Percentiles rank a stretch among this genome's conserved stretches.
Conservation (phyloP, 2,329 filamentous ascomycete species). For the Aspergillus terreus region DNA sequence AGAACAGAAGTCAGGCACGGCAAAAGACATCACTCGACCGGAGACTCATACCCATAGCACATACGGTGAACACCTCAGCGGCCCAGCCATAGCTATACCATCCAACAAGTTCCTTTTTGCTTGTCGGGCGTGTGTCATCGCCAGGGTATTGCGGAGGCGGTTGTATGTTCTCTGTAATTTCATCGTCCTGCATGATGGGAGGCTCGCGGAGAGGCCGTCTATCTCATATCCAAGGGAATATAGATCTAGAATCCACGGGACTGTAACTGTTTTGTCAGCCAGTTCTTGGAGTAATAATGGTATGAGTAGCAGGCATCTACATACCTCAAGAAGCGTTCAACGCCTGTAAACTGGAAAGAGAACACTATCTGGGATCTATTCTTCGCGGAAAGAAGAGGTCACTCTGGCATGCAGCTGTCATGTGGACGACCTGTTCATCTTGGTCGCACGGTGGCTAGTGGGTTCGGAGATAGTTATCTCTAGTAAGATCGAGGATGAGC, state of each 20-base stretch:
- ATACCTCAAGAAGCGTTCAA: too few species aligned
- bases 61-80: conserved; percentile 93
- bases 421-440: too few species aligned
- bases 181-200: conserved; percentile 33
- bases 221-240: conserved; percentile 11
- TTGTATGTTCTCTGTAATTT: conserved; percentile 16
- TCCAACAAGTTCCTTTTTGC: conserved; percentile 77
- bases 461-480: too few species aligned
- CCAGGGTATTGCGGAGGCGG: conserved; percentile 62
- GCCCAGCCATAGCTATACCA: conserved; percentile 98
- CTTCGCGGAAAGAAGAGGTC: too few species aligned
- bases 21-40: neutral
- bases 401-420: too few species aligned
- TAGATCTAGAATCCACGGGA: neutral
- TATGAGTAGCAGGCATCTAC: too few species aligned
- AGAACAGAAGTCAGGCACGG: conserved; percentile 15
- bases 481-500: too few species aligned
- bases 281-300: too few species aligned
- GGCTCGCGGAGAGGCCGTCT: conserved; percentile 28
- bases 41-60: conserved; percentile 63
- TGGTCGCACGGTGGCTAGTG: too few species aligned
- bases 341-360: too few species aligned
- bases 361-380: too few species aligned
- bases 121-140: conserved; percentile 87
- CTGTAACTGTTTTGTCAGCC: too few species aligned